Percentiles rank a stretch among this genome's conserved stretches.
phyloP scores from a whole-genome alignment of 2,329 filamentous ascomycete genomes.

The Ceratocystis lukuohia region DNA sequence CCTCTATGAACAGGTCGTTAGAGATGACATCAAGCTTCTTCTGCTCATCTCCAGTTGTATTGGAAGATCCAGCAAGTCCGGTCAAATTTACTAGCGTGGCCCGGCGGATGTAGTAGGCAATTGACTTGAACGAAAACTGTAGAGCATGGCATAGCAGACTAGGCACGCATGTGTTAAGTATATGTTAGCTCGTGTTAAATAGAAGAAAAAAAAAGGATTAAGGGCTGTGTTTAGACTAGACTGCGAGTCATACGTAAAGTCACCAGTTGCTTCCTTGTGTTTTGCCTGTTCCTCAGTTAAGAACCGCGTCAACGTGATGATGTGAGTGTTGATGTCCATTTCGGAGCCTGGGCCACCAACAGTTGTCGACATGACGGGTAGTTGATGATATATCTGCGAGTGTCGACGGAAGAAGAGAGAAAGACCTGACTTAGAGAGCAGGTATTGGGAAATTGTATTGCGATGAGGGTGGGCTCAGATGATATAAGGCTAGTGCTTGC shows the following conservation, averaged over 20 bases:
- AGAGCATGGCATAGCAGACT: slow-evolving; percentile 93
- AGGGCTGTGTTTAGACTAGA: background rate
- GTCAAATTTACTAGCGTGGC: slow-evolving; percentile 91
- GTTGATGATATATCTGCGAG: background rate
- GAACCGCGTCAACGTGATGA: slow-evolving; percentile 88
- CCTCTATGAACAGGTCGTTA: slow-evolving; percentile 92
- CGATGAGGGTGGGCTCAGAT: no score
- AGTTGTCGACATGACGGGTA: slow-evolving; percentile 16
- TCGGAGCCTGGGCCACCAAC: slow-evolving; percentile 29
- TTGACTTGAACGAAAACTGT: slow-evolving; percentile 99
- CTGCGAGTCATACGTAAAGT: slow-evolving; percentile 64
- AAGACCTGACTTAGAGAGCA: background rate
- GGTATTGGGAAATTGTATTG: no score
- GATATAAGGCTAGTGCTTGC: no score
- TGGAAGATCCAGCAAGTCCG: slow-evolving; percentile 85
- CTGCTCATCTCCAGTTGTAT: slow-evolving; percentile 92
- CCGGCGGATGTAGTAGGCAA: slow-evolving; percentile 97
- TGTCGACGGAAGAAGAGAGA: background rate
- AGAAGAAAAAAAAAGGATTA: background rate
- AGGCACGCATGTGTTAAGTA: slow-evolving; percentile 13
- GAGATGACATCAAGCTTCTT: slow-evolving; percentile 99
- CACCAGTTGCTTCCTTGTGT: slow-evolving; percentile 86
- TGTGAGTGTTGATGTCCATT: slow-evolving; percentile 80
- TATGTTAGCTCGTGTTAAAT: slow-evolving; percentile 9
- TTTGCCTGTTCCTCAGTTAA: slow-evolving; percentile 92